Conservation (phyloP, 2,329 filamentous ascomycete species). For the Calonectria pseudoturangicola region DNA sequence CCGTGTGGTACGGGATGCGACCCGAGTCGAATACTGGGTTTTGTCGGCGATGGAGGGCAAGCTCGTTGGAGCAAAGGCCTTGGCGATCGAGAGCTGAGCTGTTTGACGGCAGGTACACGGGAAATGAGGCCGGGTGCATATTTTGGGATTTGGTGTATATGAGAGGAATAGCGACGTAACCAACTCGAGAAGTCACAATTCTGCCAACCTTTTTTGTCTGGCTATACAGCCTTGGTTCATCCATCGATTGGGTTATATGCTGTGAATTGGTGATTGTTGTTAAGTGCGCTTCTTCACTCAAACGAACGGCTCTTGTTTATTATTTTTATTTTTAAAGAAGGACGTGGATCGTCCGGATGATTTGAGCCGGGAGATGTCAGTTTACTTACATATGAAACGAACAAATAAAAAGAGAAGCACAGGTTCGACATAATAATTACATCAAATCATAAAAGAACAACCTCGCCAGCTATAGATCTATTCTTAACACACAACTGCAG, state of each 20-base stretch:
- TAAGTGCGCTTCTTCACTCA: too few relatives aligned
- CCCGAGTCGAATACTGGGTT: slow-evolving; percentile 87
- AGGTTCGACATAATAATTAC: too few relatives aligned
- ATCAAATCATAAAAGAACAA: too few relatives aligned
- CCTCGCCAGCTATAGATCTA: too few relatives aligned
- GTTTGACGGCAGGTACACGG: not conserved
- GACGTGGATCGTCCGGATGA: not conserved
- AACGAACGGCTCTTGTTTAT: not conserved
- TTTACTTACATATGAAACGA: too few relatives aligned
- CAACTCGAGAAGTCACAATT: slow-evolving; percentile 1
- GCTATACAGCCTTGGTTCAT: not conserved
- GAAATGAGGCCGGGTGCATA: not conserved
- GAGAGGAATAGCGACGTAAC: not conserved
- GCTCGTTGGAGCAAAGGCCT: slow-evolving; percentile 86
- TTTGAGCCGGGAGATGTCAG: too few relatives aligned
- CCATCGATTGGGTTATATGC: not conserved
- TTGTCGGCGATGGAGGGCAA: slow-evolving; percentile 77
- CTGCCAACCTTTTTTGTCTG: not conserved
- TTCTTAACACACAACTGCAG: too few relatives aligned
- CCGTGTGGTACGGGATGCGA: slow-evolving; percentile 76
- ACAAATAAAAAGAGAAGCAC: too few relatives aligned
- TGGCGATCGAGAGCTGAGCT: slow-evolving; percentile 78
- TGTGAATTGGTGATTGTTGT: not conserved
- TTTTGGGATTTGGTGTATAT: not conserved
- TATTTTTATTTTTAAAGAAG: not conserved